Percentiles rank a stretch among this genome's conserved stretches.
Evolutionary conservation across 495 filamentous ascomycete species (phyloP).

Genomic region (Chaetomium cochliodes): DNA sequence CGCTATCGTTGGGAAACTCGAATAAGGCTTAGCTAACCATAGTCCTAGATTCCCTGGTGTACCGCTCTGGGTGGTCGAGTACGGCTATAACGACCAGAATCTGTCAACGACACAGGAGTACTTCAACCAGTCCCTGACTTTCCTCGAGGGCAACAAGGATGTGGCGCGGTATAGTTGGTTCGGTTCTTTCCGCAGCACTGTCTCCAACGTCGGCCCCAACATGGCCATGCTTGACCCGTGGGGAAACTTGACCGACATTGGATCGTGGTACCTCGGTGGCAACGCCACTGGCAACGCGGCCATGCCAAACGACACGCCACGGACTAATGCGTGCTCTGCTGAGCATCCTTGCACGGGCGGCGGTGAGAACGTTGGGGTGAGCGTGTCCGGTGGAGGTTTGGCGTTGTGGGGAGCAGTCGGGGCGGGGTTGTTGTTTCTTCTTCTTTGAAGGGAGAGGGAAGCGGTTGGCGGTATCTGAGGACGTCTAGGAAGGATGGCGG

Average conservation of each 20-base stretch:
- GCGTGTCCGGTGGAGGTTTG: neutral
- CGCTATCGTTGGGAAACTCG: neutral
- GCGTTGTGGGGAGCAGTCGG: neutral
- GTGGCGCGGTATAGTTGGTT: slow-evolving; percentile 63
- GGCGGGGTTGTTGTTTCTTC: neutral
- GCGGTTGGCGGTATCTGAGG: no score
- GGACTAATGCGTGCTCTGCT: slow-evolving; percentile 14
- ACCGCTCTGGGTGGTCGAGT: slow-evolving; percentile 61
- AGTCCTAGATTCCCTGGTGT: slow-evolving; percentile 43
- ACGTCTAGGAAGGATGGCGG: no score
- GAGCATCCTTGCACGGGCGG: slow-evolving; percentile 21
- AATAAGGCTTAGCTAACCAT: neutral
- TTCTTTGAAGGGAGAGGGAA: neutral
- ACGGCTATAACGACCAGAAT: slow-evolving; percentile 44
- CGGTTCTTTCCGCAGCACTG: slow-evolving; percentile 57
- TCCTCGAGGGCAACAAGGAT: slow-evolving; percentile 50
- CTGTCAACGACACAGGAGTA: slow-evolving; percentile 52
- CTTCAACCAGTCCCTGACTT: slow-evolving; percentile 54
- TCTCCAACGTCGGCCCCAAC: slow-evolving; percentile 59
- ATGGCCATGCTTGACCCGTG: slow-evolving; percentile 53
- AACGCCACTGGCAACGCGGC: slow-evolving; percentile 41
- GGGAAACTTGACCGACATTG: slow-evolving; percentile 59
- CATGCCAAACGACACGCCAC: slow-evolving; percentile 9
- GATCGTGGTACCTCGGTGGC: slow-evolving; percentile 58
- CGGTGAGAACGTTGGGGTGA: slow-evolving; percentile 15